Conservation (phyloP, 2,329 filamentous ascomycete species). For the Ramularia endophylla region DNA sequence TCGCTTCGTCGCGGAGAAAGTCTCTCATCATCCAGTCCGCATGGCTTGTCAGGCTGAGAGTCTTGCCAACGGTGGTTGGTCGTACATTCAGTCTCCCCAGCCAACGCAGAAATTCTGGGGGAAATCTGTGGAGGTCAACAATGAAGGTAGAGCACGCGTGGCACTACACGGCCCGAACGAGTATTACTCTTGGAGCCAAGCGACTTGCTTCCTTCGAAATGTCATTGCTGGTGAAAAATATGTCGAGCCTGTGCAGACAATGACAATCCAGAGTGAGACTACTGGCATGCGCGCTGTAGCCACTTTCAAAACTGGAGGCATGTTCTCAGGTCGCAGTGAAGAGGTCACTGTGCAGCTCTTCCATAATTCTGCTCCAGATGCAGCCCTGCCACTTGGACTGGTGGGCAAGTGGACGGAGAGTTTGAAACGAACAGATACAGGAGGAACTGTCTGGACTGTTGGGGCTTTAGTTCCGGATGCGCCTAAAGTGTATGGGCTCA, state of each 20-base stretch:
- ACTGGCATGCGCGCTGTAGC: slow-evolving; percentile 77
- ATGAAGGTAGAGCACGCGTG: slow-evolving; percentile 78
- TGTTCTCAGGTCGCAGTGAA: slow-evolving; percentile 93
- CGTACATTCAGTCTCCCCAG: slow-evolving; percentile 76
- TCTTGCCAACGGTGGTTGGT: slow-evolving; percentile 61
- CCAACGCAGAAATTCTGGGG: slow-evolving; percentile 99
- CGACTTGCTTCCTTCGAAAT: slow-evolving; percentile 88
- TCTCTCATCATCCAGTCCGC: slow-evolving; percentile 84
- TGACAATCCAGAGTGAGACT: slow-evolving; percentile 79
- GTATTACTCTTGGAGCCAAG: slow-evolving; percentile 79
- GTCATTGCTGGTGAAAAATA: slow-evolving; percentile 99
- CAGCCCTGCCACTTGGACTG: slow-evolving; percentile 61
- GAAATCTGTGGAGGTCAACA: slow-evolving; percentile 90
- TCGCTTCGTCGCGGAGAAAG: slow-evolving; percentile 90
- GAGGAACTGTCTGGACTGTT: slow-evolving; percentile 69
- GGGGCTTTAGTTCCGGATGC: slow-evolving; percentile 75
- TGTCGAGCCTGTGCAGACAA: slow-evolving; percentile 85
- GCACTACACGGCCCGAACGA: slow-evolving; percentile 65
- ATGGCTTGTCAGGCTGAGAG: slow-evolving; percentile 87
- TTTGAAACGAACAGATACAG: slow-evolving; percentile 58
- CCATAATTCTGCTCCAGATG: slow-evolving; percentile 49
- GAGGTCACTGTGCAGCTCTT: slow-evolving; percentile 75
- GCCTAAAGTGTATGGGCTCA: slow-evolving; percentile 77
- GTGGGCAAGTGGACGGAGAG: slow-evolving; percentile 78
- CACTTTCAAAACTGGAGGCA: slow-evolving; percentile 89